phyloP scores from a whole-genome alignment of 768 basidiomycete species.

The Tulasnella sp. region DNA sequence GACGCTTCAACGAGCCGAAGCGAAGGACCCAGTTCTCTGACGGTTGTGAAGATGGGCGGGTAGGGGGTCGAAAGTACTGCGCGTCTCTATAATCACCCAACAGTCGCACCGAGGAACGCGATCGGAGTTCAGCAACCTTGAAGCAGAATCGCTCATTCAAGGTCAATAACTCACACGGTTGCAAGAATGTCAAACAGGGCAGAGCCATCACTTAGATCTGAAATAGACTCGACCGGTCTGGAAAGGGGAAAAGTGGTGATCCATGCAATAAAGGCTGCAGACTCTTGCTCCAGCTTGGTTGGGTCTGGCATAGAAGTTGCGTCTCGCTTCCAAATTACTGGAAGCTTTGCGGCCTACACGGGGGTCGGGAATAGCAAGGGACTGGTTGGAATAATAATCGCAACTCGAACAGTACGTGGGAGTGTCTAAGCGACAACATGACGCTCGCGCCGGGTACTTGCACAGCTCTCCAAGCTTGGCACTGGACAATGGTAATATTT shows the following conservation, averaged over 20 bases:
- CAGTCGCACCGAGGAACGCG: not conserved
- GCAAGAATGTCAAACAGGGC: conserved; percentile 64
- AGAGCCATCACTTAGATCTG: conserved; percentile 70
- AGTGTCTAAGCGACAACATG: too few relatives aligned
- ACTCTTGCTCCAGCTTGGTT: conserved; percentile 27
- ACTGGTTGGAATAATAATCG: too few relatives aligned
- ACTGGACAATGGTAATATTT: too few relatives aligned
- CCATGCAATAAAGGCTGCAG: conserved; percentile 72
- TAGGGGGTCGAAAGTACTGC: conserved; percentile 59
- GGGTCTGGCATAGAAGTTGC: not conserved
- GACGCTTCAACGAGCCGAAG: conserved; percentile 67
- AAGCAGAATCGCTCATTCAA: not conserved
- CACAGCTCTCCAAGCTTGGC: too few relatives aligned
- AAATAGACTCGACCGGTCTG: conserved; percentile 45
- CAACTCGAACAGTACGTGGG: too few relatives aligned
- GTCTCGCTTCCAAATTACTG: too few relatives aligned
- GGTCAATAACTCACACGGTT: conserved; percentile 43
- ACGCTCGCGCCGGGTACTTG: too few relatives aligned
- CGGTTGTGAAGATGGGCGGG: conserved; percentile 44
- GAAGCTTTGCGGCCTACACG: too few relatives aligned
- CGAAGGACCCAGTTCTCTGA: conserved; percentile 86
- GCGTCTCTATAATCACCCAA: conserved; percentile 43
- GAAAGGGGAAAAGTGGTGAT: conserved; percentile 60
- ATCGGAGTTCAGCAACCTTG: not conserved
- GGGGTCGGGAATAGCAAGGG: too few relatives aligned